Evolutionary conservation across 2,329 filamentous ascomycete genomes (phyloP).

Genomic region (Trichoderma sp.): DNA sequence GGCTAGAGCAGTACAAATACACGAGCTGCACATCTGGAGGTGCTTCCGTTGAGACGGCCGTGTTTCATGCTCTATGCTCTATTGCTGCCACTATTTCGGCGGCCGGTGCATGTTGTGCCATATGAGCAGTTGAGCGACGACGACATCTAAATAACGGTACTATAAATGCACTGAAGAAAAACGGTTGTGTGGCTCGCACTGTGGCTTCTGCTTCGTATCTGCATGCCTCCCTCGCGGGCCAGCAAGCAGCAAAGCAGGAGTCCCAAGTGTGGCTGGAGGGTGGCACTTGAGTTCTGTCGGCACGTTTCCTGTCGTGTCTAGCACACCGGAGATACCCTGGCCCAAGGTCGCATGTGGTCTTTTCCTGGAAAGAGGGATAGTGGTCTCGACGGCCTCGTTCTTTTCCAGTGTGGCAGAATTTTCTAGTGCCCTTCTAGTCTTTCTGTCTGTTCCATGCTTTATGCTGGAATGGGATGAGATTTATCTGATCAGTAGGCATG

Average conservation of each 20-base stretch:
- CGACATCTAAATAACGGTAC: no score
- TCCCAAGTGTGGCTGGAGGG: constrained; percentile 4
- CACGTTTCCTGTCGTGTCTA: background rate
- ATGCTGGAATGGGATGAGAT: no score
- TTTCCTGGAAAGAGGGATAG: background rate
- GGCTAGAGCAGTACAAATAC: background rate
- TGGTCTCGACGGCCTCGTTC: background rate
- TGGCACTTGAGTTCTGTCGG: constrained; percentile 19
- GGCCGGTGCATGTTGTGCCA: background rate
- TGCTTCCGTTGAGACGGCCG: background rate
- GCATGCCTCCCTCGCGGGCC: background rate
- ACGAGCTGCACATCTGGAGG: constrained; percentile 1
- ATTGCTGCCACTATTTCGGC: background rate
- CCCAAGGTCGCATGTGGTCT: background rate
- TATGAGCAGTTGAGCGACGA: no score
- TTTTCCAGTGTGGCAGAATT: constrained; percentile 9
- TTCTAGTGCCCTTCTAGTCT: constrained; percentile 23
- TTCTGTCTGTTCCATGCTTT: background rate
- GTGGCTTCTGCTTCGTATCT: background rate
- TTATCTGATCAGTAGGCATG: no score
- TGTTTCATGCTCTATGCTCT: background rate
- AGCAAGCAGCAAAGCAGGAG: background rate
- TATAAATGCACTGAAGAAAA: no score
- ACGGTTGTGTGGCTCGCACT: background rate
- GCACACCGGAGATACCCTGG: background rate